Evolutionary conservation across 1,139 yeast species (phyloP).

Genomic region (Kluyveromyces marxianus): DNA sequence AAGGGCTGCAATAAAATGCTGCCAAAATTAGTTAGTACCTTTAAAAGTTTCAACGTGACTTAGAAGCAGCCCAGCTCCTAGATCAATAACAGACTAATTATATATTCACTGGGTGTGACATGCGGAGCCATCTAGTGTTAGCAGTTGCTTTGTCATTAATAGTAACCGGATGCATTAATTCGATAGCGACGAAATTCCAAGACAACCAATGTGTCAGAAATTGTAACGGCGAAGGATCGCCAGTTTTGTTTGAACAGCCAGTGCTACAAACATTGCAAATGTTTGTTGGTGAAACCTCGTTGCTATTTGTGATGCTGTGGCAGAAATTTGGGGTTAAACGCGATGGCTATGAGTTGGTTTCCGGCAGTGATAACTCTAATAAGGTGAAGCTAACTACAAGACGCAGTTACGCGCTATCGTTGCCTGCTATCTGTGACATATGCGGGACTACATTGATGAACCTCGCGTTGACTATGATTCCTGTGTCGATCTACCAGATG

Average conservation of each 20-base stretch:
- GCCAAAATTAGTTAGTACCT: too few relatives aligned
- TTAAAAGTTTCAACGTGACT: background rate
- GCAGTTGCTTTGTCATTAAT: conserved; percentile 45
- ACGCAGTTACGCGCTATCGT: conserved; percentile 35
- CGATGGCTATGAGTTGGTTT: conserved; percentile 12
- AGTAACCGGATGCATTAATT: conserved; percentile 66
- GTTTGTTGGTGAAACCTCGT: conserved; percentile 65
- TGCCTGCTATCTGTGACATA: conserved; percentile 69
- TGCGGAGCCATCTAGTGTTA: conserved; percentile 9
- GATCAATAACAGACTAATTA: background rate
- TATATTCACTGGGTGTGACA: background rate
- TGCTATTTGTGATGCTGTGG: conserved; percentile 40
- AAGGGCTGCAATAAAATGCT: too few relatives aligned
- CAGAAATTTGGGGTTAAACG: background rate
- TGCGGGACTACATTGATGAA: conserved; percentile 70
- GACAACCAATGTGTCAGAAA: conserved; percentile 70
- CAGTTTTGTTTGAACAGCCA: conserved; percentile 56
- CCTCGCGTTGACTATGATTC: conserved; percentile 65
- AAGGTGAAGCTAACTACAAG: conserved; percentile 19
- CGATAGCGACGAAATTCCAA: conserved; percentile 68
- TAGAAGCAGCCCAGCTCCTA: background rate
- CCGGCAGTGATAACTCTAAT: conserved; percentile 7
- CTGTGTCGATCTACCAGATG: conserved; percentile 85
- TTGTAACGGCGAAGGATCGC: conserved; percentile 25
- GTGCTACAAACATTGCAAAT: conserved; percentile 74